Evolutionary conservation across 495 filamentous ascomycete genomes (phyloP), one percentile per base, ranked within the genome.

Genomic region (Aspergillus ellipticus): DNA sequence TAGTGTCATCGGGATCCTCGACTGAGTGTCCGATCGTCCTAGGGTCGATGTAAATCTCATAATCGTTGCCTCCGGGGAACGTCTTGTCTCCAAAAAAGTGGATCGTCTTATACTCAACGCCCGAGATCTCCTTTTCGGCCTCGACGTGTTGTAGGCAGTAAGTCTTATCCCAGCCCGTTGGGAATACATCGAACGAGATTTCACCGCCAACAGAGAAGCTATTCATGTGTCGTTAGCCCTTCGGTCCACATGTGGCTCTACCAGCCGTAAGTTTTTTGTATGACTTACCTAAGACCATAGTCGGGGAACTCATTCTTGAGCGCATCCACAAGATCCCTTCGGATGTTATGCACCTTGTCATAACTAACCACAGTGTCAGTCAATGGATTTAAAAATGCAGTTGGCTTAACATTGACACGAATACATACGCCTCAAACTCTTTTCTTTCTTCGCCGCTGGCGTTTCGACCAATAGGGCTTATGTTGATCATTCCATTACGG

Each of bases 11-110:
- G 11, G 94, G 92, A 46, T 78, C 81, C 48, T 78, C 80, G 48
- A 97, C 94, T 16, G 82, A 72, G 71, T 98, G 94, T 6, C 94
- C 94, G 48, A 88, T 83, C 11, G 89, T 93, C 57, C 92, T 77
- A 42, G 78, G 64, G 68, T 98, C 94, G 47, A 70, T 66, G 70
- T 85, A 97, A 63, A 98, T 96, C 79, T 98, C 94, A 60, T 85
- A 91, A 70, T 98, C 94, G 67, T 97, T 98, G 42, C 94, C 94
- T 53, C 94, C 93, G 61, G 83, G 70, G 62, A 79, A 82, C 22
- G 89, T 89, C 82, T 97, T 98, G 76, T 98, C 94, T 43, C 94
- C 94, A 68, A 97, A 97, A 83, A 97, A 98, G 78, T 97, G 94
- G 64, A 97, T 87, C 21, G 84, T 92, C 52, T 80, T 88, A 73